Evolutionary conservation across 495 filamentous ascomycete genomes (phyloP).

Genomic region (Penicillium canariense): DNA sequence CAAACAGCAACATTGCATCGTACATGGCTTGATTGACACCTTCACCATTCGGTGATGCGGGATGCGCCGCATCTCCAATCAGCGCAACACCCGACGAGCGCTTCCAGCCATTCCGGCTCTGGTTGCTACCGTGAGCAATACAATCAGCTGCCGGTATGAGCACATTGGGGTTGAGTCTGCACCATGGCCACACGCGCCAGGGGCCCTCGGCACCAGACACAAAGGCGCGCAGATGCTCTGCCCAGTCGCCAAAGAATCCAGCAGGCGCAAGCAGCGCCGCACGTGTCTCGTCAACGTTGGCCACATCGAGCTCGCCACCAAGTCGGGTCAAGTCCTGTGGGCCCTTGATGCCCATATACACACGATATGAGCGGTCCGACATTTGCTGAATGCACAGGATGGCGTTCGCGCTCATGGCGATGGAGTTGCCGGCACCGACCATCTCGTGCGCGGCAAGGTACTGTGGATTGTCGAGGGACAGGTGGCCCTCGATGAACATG

Average conservation of each 20-base stretch:
- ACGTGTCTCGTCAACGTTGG: slow-evolving; percentile 11
- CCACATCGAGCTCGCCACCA: slow-evolving; percentile 13
- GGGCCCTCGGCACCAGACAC: slow-evolving; percentile 13
- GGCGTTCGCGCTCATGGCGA: slow-evolving; percentile 6
- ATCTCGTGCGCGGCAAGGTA: slow-evolving; percentile 14
- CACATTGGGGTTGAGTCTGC: neutral
- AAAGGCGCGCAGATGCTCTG: slow-evolving; percentile 12
- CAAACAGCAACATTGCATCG: slow-evolving; percentile 16
- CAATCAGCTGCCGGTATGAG: neutral
- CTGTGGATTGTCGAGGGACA: slow-evolving; percentile 15
- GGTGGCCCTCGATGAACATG: slow-evolving; percentile 19
- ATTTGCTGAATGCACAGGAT: slow-evolving; percentile 18
- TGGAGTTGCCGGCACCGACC: slow-evolving; percentile 16
- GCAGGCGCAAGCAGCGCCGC: slow-evolving; percentile 13
- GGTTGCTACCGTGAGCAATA: too few relatives aligned
- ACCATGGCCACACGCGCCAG: slow-evolving; percentile 21
- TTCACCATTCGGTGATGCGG: slow-evolving; percentile 12
- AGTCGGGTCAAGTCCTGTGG: slow-evolving; percentile 4
- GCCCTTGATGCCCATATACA: slow-evolving; percentile 18
- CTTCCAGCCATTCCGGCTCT: slow-evolving; percentile 4
- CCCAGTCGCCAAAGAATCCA: slow-evolving; percentile 12
- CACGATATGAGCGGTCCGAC: slow-evolving; percentile 17
- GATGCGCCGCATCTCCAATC: slow-evolving; percentile 16
- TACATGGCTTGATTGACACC: slow-evolving; percentile 19
- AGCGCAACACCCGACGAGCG: slow-evolving; percentile 8